Evolutionary conservation across 371 early-diverging fungal species (phyloP), one percentile per base, ranked within the genome.

Genomic region (Mucor plumbeus): DNA sequence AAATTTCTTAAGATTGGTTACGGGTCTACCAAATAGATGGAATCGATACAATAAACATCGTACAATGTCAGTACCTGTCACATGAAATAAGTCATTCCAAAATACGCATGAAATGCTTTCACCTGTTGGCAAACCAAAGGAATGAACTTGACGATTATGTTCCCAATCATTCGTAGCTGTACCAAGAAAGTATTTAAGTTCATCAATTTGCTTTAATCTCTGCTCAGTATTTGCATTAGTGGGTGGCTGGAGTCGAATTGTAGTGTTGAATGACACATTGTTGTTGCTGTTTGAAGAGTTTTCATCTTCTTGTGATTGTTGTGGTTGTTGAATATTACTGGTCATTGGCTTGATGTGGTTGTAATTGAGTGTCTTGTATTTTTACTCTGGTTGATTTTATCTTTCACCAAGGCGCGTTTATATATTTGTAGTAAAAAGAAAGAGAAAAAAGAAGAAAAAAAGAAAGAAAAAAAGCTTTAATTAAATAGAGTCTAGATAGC

Each of bases 51-150:
- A 87, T 3, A 99, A 87, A 3, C 93, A 91, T 21, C 97, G 92
- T 9, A 99, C 98, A 76, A 99, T 99, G 77, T 99, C 99, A 4
- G 99, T 99, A 11, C 99, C 99, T 15, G 99, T 97, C 65, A 98
- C 95, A 81, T 95, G 91, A 73, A 92, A 97, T 39, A 90, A 86
- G 69, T 90, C 86, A 74, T 96, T 95, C 95, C 95, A 96, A 44
- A 93, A 85, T 8, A 97, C 91, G 73, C 98, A 98, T 1, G 96
- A 92, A 66, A 98, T 87, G 48, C 77, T 82, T 71, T 97, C 98
- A 50, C 94, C 95, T 41, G 91, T 91, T 2, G 92, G 90, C 33
- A 98, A 87, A 47, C 71, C 71, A 75, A 92, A 94, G 60, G 88
- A 82, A 19, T 83, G 75, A 33, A 94, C 88, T 9, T 81, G 78